phyloP scores from a whole-genome alignment of 2,329 filamentous ascomycete species.

The Monosporascus sp. region DNA sequence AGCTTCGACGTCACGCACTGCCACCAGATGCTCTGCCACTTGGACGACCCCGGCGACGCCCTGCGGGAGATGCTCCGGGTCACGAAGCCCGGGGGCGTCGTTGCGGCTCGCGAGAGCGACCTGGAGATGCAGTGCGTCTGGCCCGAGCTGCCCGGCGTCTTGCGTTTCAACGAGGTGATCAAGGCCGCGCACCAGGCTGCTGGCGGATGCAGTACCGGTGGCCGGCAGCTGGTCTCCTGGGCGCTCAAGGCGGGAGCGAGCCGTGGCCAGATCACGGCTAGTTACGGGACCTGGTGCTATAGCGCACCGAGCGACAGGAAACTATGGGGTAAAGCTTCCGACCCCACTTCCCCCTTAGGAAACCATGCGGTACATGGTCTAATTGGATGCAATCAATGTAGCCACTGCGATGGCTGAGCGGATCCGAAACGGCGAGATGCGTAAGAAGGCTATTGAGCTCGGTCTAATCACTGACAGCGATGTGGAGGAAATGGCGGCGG shows the following conservation, averaged over 20 bases:
- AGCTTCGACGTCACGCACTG: slow-evolving; percentile 55
- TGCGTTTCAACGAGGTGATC: slow-evolving; percentile 19
- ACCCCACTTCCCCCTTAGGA: background rate
- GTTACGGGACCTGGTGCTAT: slow-evolving; percentile 15
- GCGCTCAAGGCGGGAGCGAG: slow-evolving; percentile 20
- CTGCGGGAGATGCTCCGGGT: slow-evolving; percentile 50
- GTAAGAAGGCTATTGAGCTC: slow-evolving; percentile 13
- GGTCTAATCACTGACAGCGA: slow-evolving; percentile 11
- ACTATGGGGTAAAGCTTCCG: slow-evolving; percentile 13
- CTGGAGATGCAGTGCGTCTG: slow-evolving; percentile 11
- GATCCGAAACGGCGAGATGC: slow-evolving; percentile 14
- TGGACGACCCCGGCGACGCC: slow-evolving; percentile 42
- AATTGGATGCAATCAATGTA: slow-evolving; percentile 2
- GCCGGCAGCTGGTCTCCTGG: slow-evolving; percentile 23
- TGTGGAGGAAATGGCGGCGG: slow-evolving; percentile 20
- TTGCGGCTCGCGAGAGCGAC: slow-evolving; percentile 21
- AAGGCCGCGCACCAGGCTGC: slow-evolving; percentile 8
- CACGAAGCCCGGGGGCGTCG: slow-evolving; percentile 47
- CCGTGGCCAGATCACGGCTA: slow-evolving; percentile 3
- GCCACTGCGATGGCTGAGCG: slow-evolving; percentile 15
- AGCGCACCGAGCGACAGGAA: slow-evolving; percentile 13
- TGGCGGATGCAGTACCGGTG: slow-evolving; percentile 16
- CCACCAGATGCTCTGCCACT: slow-evolving; percentile 53
- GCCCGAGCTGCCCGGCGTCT: slow-evolving; percentile 22
- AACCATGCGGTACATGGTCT: too few relatives aligned